Evolutionary conservation across 2,329 filamentous ascomycete genomes (phyloP).

Genomic region (Akanthomyces muscarius): DNA sequence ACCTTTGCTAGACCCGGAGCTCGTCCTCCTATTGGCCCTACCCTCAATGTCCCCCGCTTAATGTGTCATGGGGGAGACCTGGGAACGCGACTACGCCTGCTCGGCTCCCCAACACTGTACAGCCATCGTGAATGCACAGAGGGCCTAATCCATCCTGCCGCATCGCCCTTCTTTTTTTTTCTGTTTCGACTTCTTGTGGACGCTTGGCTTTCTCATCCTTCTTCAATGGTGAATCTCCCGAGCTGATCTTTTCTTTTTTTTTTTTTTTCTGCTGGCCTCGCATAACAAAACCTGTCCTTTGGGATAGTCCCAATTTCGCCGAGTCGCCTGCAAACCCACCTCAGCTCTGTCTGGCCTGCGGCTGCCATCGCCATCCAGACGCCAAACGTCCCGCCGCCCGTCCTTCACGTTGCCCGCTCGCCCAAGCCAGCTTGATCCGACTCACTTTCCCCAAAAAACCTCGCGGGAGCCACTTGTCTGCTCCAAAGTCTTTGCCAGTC

Average conservation of each 20-base stretch:
- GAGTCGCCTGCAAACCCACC: background rate
- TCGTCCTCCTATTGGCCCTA: slow-evolving; percentile 30
- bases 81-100: slow-evolving; percentile 24
- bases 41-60: slow-evolving; percentile 32
- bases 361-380: background rate
- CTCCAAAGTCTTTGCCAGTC: slow-evolving; percentile 29
- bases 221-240: background rate
- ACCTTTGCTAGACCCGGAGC: slow-evolving; percentile 15
- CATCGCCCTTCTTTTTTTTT: slow-evolving; percentile 15
- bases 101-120: slow-evolving; percentile 1
- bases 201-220: background rate
- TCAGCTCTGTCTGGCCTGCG: background rate
- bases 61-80: slow-evolving; percentile 32
- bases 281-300: background rate
- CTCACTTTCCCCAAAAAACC: background rate
- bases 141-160: slow-evolving; percentile 2
- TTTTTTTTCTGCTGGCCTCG: background rate
- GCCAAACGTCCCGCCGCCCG: background rate
- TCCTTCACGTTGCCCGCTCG: background rate
- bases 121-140: slow-evolving; percentile 8
- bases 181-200: background rate
- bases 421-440: background rate
- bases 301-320: background rate
- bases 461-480: slow-evolving; percentile 5
- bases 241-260: background rate